A percentile compares a stretch with the other conserved stretches of the same genome.
These are phyloP conservation scores for Acanthamoeba sp. DNA, from an alignment of 208 protist genomes.

Conservation along the genomic window DNA sequence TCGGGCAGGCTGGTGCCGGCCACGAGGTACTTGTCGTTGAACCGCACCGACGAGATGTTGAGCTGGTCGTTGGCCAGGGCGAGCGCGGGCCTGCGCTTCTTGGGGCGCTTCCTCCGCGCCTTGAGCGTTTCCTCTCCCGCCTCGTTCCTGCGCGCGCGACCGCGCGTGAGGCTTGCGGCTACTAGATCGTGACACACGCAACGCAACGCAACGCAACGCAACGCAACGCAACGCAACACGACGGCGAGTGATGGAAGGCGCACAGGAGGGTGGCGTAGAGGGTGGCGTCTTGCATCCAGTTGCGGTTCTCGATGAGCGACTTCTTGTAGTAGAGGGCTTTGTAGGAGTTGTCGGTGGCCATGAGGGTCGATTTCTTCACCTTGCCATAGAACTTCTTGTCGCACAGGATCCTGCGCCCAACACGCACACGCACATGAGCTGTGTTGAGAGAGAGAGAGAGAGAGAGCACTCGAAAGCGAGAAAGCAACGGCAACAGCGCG, in stretches of 20 bases:
- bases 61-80: constrained; percentile 32
- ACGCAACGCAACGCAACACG: too few species aligned
- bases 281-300: constrained; percentile 22
- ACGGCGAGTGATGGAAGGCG: neutral
- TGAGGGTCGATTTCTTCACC: constrained; percentile 52
- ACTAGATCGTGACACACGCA: neutral
- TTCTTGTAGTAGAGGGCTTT: constrained; percentile 71
- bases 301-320: constrained; percentile 62
- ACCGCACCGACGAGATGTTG: constrained; percentile 26
- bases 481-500: neutral
- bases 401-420: constrained; percentile 11
- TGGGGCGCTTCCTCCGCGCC: neutral
- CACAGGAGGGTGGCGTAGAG: constrained; percentile 26
- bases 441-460: too few species aligned
- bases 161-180: neutral
- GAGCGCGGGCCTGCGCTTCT: constrained; percentile 32
- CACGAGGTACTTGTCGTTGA: constrained; percentile 62
- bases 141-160: neutral
- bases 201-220: neutral
- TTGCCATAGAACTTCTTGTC: constrained; percentile 61
- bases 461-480: neutral
- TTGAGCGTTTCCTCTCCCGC: neutral
- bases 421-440: neutral
- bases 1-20: constrained; percentile 46
- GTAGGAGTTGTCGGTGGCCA: constrained; percentile 28